A percentile compares a stretch with the other conserved stretches of the same genome.
phyloP scores from a whole-genome alignment of 192 early-diverging fungal species.

The Gonapodya sp. region DNA sequence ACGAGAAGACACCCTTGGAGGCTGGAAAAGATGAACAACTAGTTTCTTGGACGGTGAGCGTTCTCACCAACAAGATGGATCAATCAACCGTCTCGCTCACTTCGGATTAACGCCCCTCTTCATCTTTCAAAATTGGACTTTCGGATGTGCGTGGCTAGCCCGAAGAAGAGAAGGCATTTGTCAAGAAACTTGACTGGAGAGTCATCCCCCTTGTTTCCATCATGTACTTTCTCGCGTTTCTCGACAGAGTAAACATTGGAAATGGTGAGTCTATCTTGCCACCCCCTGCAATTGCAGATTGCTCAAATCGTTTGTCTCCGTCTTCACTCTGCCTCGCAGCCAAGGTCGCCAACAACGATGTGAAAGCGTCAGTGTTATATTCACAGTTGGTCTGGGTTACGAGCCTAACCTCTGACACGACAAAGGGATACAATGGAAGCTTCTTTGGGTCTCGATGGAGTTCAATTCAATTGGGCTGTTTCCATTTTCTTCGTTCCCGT shows the following conservation, averaged over 20 bases:
- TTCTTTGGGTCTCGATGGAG: not conserved
- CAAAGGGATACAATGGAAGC: not conserved
- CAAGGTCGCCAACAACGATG: not conserved
- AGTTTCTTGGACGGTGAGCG: no score
- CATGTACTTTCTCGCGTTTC: conserved; percentile 44
- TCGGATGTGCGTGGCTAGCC: no score
- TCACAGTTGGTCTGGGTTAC: not conserved
- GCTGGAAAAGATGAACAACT: no score
- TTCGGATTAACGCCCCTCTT: no score
- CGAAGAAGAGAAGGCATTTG: conserved; percentile 36
- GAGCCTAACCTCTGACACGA: no score
- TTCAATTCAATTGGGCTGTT: conserved; percentile 6
- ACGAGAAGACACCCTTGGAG: no score
- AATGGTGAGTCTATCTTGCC: not conserved
- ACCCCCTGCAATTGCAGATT: not conserved
- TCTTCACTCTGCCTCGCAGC: not conserved
- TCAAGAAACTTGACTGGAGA: conserved; percentile 33
- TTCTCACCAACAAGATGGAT: no score
- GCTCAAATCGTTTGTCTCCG: not conserved
- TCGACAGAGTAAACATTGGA: conserved; percentile 37
- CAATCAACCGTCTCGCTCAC: no score
- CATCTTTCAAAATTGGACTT: no score
- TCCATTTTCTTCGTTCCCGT: not conserved
- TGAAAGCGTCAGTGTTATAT: not conserved
- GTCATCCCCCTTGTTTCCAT: conserved; percentile 30